Evolutionary conservation across 169 alveolate species (phyloP), one percentile per base, ranked within the genome.

Genomic region (Eimeria tenella): DNA sequence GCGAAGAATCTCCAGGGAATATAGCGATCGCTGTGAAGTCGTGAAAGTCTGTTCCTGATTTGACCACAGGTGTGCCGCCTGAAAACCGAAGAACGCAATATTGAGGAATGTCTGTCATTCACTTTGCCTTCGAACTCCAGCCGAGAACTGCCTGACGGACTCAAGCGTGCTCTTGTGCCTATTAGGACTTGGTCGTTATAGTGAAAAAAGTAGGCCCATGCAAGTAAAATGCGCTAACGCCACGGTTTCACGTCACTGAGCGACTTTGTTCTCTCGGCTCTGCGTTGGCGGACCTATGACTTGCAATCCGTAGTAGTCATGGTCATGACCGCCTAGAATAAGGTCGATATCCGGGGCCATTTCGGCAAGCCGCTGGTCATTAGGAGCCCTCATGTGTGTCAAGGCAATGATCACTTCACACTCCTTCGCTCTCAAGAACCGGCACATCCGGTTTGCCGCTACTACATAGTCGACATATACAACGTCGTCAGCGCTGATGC

Each of bases 281-380:
- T 42, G 23, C 49, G 68, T 17, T 8, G 79, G 81, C 90, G 13
- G 21, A 87, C 96, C 96, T 65, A 95, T 82, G 63, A 93, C 91
- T 50, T 95, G 94, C 65, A 86, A 56, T 17, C 95, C 96, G 92
- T 88, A 96, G 93, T 95, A 97, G 58, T 93, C 96, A 73, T 98
- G 99, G 87, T 98, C 99, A 92, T 98, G 99, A 3, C 99, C 99
- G 42, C 99, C 99, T n/a, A 98, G 92, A 65, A 98, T 95, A 52
- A 98, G 79, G 93, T 98, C 99, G 21, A 98, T 89, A 52, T 96
- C 98, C n/a, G 93, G 94, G 5, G 97, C 98, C 88, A 95, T 93
- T 79, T 95, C 60, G 19, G 98, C 98, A 49, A 98, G 96, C 10
- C 94, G 94, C 73, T 94, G 96, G 75, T 98, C 99, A 93, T 98